Evolutionary conservation across 345 rosid genomes (phyloP).

Genomic region (Cardiospermum halicacabum): DNA sequence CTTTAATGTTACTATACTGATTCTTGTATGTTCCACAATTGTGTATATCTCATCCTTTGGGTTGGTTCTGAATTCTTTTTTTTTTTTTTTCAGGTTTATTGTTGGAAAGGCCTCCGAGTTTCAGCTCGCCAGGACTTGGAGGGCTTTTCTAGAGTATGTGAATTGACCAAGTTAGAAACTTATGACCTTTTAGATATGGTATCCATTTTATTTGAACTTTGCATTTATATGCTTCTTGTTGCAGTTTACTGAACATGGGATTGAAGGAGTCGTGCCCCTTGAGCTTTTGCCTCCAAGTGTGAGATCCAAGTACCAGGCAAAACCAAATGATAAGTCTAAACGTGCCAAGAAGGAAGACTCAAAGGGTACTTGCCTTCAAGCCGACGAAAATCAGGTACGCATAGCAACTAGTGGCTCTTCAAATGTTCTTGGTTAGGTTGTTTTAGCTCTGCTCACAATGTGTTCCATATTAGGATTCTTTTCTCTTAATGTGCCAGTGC

Average conservation of each 20-base stretch:
- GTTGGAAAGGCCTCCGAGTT: constrained; percentile 97
- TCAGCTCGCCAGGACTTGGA: constrained; percentile 97
- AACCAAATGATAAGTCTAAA: constrained; percentile 77
- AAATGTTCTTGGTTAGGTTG: neutral
- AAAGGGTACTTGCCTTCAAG: constrained; percentile 48
- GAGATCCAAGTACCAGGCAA: constrained; percentile 79
- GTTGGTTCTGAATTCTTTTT: neutral
- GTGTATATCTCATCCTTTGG: neutral
- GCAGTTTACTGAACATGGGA: constrained; percentile 93
- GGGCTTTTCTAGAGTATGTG: constrained; percentile 83
- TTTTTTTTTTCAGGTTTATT: constrained; percentile 63
- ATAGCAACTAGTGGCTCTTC: constrained; percentile 6
- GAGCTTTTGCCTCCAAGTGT: constrained; percentile 77
- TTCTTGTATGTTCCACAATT: neutral
- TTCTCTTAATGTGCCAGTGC: neutral
- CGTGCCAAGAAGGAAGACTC: constrained; percentile 87
- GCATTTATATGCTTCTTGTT: constrained; percentile 10
- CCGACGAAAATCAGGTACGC: constrained; percentile 65
- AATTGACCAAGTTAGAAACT: neutral
- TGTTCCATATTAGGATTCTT: neutral
- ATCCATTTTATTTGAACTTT: constrained; percentile 5
- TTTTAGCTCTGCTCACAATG: neutral
- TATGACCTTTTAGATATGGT: neutral
- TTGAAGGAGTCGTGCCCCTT: constrained; percentile 93
- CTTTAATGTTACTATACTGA: neutral